Percentiles rank a stretch among this genome's conserved stretches.
phyloP scores from a whole-genome alignment of 176 grass and related monocot genomes.

The Eremochloa ophiuroides region DNA sequence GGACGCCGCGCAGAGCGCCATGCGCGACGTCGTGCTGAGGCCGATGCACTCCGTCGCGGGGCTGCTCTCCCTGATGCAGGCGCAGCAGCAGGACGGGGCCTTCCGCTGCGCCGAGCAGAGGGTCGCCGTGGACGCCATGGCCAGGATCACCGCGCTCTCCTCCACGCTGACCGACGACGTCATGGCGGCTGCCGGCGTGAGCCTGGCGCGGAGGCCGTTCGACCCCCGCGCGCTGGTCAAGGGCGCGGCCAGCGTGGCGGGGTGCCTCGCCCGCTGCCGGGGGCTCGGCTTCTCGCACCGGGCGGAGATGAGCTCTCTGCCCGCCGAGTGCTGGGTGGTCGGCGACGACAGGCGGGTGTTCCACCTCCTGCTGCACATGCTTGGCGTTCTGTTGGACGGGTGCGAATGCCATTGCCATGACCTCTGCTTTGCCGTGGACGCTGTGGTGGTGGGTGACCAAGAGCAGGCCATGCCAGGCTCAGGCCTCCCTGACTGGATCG shows the following conservation, averaged over 20 bases:
- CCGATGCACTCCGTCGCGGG: not conserved
- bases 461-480: not conserved
- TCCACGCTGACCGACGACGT: slow-evolving; percentile 57
- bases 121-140: slow-evolving; percentile 46
- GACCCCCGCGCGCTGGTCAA: not conserved
- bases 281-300: not conserved
- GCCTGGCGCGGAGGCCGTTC: not conserved
- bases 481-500: not conserved
- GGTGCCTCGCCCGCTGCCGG: not conserved
- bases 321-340: not conserved
- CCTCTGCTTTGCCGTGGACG: not conserved
- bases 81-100: slow-evolving; percentile 24
- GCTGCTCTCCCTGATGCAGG: slow-evolving; percentile 9
- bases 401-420: not conserved
- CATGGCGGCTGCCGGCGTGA: slow-evolving; percentile 20
- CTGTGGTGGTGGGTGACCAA: not conserved
- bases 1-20: not conserved
- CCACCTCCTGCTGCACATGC: slow-evolving; percentile 20
- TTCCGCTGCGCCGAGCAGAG: slow-evolving; percentile 39
- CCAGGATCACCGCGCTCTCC: slow-evolving; percentile 40
- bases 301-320: not conserved
- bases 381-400: not conserved
- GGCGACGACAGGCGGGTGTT: not conserved
- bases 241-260: slow-evolving; percentile 1
- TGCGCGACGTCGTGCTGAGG: not conserved